phyloP scores from a whole-genome alignment of 1,284 basidiomycete species.

The Ceratobasidium sp. region DNA sequence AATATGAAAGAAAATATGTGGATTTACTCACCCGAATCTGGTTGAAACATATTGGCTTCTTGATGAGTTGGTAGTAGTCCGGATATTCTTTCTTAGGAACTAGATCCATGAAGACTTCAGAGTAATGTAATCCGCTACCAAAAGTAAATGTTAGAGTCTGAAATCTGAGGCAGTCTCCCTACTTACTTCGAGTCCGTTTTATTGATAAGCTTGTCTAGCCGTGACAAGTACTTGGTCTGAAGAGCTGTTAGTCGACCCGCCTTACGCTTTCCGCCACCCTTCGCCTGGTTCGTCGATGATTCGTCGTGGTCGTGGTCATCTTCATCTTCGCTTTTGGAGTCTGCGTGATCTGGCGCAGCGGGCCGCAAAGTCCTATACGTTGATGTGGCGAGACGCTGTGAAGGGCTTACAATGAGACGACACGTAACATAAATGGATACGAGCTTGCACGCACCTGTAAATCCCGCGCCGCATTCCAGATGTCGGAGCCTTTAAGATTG shows the following conservation, averaged over 20 bases:
- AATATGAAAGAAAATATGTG: neutral
- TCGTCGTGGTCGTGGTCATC: constrained; percentile 60
- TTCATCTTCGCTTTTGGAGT: constrained; percentile 58
- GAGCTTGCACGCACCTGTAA: constrained; percentile 65
- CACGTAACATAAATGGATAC: neutral
- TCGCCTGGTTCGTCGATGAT: constrained; percentile 56
- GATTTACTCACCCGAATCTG: constrained; percentile 76
- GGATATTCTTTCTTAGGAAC: constrained; percentile 85
- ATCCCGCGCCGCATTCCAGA: constrained; percentile 86
- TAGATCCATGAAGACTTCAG: constrained; percentile 85
- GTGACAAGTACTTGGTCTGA: constrained; percentile 66
- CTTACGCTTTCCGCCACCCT: constrained; percentile 61
- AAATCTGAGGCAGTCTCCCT: constrained; percentile 10
- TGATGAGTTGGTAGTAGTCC: constrained; percentile 88
- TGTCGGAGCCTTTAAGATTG: constrained; percentile 87
- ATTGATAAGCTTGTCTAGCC: constrained; percentile 77
- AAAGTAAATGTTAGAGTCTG: constrained; percentile 36
- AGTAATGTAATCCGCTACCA: constrained; percentile 73
- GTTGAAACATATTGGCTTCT: constrained; percentile 84
- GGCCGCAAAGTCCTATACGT: constrained; percentile 19
- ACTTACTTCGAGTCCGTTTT: constrained; percentile 76
- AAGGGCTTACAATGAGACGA: neutral
- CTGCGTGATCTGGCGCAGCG: constrained; percentile 26
- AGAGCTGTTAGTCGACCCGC: constrained; percentile 69
- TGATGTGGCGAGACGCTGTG: constrained; percentile 17